Evolutionary conservation across 2,329 filamentous ascomycete species (phyloP), one percentile per base, ranked within the genome.

Genomic region (Didymella keratinophila): DNA sequence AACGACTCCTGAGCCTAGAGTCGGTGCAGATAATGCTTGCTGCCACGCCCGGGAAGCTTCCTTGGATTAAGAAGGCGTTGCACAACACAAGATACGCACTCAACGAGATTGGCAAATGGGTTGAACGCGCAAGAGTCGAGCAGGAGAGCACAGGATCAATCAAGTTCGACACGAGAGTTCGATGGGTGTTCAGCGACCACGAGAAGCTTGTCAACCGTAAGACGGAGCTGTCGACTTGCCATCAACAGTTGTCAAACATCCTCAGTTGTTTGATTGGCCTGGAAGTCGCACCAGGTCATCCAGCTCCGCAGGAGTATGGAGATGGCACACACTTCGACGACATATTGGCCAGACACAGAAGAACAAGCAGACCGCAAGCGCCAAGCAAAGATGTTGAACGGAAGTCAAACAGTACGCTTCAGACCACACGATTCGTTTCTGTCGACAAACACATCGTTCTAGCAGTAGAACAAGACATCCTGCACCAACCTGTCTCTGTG

Each of bases 41-140:
- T 5, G 37, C 28, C 1, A 64, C 48, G 1, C 66, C 67, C 10
- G 62, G 46, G 4, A 72, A 69, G 49, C 25, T 61, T 7, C 49
- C 58, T 16, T 72, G 68, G 66, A 61, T 71, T 45, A 63, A 54
- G 30, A 47, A 37, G 12, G 61, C 63, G 0, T 53, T 71, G 20
- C 21, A 58, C n/a, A 70, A 60, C 28, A 68, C 69, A 0, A 71
- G 52, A 27, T 54, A 42, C 1, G 62, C 67, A 6, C 48, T 71
- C 14, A 63, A 64, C 23, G 68, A 72, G 18, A 72, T 72, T 28
- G 69, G 67, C 0, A 65, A 48, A 54, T 70, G 65, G 67, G 67
- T 71, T 0, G 69, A 72, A 34, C 50, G 61, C 4, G 61, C 62
- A 16, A 51, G 64, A 0, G 49, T 58, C 1, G 68, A 65, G 23